These are phyloP conservation scores for Puccinellia tenuiflora DNA, from an alignment of 176 grass and related monocot species.

Conservation along the genomic window DNA sequence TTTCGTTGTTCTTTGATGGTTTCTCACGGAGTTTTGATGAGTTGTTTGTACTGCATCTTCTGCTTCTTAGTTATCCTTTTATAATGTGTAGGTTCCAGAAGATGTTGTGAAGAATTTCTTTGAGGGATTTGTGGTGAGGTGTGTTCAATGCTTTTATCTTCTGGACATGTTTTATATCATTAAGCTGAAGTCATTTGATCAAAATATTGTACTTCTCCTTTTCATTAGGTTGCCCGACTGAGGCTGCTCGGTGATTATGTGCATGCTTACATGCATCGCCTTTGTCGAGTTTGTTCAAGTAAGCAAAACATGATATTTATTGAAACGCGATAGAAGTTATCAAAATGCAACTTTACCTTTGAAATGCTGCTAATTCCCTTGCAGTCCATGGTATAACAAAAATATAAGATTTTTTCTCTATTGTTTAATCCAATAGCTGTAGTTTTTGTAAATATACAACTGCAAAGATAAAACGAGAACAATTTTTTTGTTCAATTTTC, in stretches of 20 bases:
- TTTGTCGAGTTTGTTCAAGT: conserved; percentile 95
- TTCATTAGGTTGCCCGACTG: conserved; percentile 66
- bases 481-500: background rate
- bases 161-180: background rate
- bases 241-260: conserved; percentile 88
- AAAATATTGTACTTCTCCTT: background rate
- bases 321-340: background rate
- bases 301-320: conserved; percentile 29
- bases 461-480: background rate
- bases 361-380: background rate
- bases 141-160: conserved; percentile 23
- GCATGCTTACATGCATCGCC: conserved; percentile 72
- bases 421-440: background rate
- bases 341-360: background rate
- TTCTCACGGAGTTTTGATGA: background rate
- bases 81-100: conserved; percentile 53
- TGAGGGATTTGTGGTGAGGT: conserved; percentile 73
- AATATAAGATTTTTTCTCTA: background rate
- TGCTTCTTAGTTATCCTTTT: background rate
- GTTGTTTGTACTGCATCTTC: background rate
- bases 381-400: background rate
- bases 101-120: conserved; percentile 80
- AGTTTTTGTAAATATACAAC: background rate
- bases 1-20: background rate
- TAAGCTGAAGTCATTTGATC: conserved; percentile 3